Evolutionary conservation across 169 alveolate genomes (phyloP).

Genomic region (Condylostoma magnum): DNA sequence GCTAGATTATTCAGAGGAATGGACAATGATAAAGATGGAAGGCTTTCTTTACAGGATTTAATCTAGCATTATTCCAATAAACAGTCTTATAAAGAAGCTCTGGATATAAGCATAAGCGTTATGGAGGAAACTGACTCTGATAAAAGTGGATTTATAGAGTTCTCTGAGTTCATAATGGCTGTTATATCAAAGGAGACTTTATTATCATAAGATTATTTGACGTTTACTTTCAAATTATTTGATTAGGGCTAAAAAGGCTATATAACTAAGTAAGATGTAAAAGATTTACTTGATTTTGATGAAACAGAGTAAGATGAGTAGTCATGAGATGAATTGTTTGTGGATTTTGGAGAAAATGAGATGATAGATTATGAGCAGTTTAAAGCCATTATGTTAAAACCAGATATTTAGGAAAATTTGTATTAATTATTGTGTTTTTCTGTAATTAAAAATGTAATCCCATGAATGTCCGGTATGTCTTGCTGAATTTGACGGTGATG

Average conservation of each 20-base stretch:
- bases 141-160: neutral
- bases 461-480: conserved; percentile 50
- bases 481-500: conserved; percentile 30
- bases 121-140: conserved; percentile 11
- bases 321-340: too few relatives aligned
- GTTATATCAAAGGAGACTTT: neutral
- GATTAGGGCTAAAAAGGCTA: conserved; percentile 7
- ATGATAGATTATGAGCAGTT: too few relatives aligned
- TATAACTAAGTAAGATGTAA: conserved; percentile 6
- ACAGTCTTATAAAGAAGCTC: neutral
- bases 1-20: conserved; percentile 36
- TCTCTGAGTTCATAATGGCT: neutral
- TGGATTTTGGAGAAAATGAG: too few relatives aligned
- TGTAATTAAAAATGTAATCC: too few relatives aligned
- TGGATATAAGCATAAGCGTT: neutral
- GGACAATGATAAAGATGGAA: conserved; percentile 49
- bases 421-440: too few relatives aligned
- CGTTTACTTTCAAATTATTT: neutral
- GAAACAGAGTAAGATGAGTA: neutral
- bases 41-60: conserved; percentile 35
- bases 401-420: too few relatives aligned
- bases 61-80: conserved; percentile 15
- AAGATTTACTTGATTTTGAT: neutral
- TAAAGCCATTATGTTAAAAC: too few relatives aligned
- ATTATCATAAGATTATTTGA: neutral